These are phyloP conservation scores for Mediolabrus comicus DNA, from an alignment of 108 stramenopile genomes.

Conservation along the genomic window DNA sequence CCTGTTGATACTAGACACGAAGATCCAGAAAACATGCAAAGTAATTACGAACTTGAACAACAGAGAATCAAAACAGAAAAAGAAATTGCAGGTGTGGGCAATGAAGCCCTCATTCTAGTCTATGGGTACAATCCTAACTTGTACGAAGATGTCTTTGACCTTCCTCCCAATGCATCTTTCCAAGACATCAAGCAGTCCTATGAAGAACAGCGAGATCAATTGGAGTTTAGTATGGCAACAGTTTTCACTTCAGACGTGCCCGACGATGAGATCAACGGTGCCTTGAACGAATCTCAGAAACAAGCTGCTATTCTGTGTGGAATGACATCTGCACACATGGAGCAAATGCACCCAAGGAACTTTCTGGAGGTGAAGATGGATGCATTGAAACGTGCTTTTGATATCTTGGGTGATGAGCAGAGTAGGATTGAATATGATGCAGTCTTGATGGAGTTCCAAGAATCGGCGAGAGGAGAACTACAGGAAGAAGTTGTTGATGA, in stretches of 20 bases:
- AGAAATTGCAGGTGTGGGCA: conserved; percentile 4
- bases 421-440: conserved; percentile 27
- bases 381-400: conserved; percentile 25
- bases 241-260: not conserved
- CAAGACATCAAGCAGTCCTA: conserved; percentile 10
- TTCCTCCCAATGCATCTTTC: conserved; percentile 6
- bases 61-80: not conserved
- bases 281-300: not conserved
- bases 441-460: conserved; percentile 11
- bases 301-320: conserved; percentile 7
- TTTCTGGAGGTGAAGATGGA: conserved; percentile 27
- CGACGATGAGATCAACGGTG: not conserved
- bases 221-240: conserved; percentile 1
- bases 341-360: conserved; percentile 8
- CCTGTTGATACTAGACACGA: not conserved
- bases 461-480: not conserved
- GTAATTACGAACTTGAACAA: not conserved
- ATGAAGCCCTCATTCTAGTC: conserved; percentile 26
- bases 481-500: not conserved
- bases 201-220: not conserved
- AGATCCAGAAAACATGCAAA: not conserved
- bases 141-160: conserved; percentile 23
- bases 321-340: conserved; percentile 12
- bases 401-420: conserved; percentile 11
- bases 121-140: conserved; percentile 28